These are phyloP conservation scores for Solanum chacoense DNA, from an alignment of 305 asterid species.

Conservation along the genomic window DNA sequence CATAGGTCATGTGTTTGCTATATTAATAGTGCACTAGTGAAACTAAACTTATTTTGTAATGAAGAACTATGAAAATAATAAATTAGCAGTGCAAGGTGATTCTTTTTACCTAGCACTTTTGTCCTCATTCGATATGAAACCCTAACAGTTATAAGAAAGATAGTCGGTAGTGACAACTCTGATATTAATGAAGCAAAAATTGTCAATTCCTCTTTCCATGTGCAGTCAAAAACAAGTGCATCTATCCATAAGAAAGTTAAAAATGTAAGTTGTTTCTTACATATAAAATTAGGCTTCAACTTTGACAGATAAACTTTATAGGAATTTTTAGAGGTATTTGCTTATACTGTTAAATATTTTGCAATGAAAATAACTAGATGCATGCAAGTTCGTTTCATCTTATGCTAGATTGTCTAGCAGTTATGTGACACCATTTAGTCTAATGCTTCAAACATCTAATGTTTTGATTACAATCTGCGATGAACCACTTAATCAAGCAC, in stretches of 20 bases:
- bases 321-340: neutral
- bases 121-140: neutral
- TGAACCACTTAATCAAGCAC: neutral
- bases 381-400: neutral
- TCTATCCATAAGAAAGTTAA: neutral
- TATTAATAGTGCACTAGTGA: neutral
- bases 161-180: neutral
- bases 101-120: neutral
- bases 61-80: neutral
- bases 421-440: neutral
- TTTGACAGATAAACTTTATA: neutral
- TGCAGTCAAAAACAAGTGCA: neutral
- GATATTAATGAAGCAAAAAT: neutral
- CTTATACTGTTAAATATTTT: neutral
- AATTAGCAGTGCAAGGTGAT: no score
- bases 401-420: neutral
- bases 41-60: neutral
- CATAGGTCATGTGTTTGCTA: neutral
- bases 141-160: neutral
- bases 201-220: neutral
- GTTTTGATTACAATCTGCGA: neutral
- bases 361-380: neutral
- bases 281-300: neutral
- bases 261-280: neutral
- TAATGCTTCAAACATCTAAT: neutral